These are phyloP conservation scores for Podaxis sp. DNA, from an alignment of 768 basidiomycete species.

Conservation along the genomic window DNA sequence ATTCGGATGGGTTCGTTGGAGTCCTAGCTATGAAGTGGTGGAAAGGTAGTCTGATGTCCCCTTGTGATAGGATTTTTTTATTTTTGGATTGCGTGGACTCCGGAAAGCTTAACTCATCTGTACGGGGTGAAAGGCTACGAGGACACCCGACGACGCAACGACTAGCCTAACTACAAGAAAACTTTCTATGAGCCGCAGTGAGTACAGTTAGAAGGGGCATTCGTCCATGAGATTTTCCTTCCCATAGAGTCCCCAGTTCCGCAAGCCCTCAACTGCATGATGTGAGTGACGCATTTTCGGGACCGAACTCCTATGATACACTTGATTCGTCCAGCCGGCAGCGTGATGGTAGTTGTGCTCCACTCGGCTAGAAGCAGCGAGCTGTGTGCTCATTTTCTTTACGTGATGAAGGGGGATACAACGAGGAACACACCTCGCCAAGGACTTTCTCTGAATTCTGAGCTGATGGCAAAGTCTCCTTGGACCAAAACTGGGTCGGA, in stretches of 20 bases:
- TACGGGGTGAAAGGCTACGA: conserved; percentile 67
- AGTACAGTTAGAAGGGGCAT: background rate
- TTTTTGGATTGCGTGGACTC: conserved; percentile 63
- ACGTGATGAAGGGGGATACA: conserved; percentile 4
- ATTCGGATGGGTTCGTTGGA: conserved; percentile 44
- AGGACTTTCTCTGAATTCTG: conserved; percentile 94
- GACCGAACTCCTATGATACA: too few relatives aligned
- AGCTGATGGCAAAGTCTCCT: conserved; percentile 96
- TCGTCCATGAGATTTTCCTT: conserved; percentile 90
- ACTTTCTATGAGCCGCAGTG: background rate
- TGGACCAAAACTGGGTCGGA: conserved; percentile 72
- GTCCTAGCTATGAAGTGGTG: conserved; percentile 73
- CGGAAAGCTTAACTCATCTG: conserved; percentile 62
- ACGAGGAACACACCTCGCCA: conserved; percentile 72
- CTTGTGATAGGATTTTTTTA: conserved; percentile 41
- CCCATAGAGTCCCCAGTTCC: conserved; percentile 91
- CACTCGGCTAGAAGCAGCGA: conserved; percentile 62
- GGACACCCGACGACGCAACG: conserved; percentile 38
- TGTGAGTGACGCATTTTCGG: conserved; percentile 41
- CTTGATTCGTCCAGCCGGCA: conserved; percentile 46
- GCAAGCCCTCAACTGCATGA: conserved; percentile 54
- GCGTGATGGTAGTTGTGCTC: conserved; percentile 79
- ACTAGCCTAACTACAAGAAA: conserved; percentile 39
- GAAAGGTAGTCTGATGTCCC: conserved; percentile 58
- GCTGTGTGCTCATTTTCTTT: conserved; percentile 40